Evolutionary conservation across 306 rosid genomes (phyloP).

Genomic region (Astragalus glycyphyllos): DNA sequence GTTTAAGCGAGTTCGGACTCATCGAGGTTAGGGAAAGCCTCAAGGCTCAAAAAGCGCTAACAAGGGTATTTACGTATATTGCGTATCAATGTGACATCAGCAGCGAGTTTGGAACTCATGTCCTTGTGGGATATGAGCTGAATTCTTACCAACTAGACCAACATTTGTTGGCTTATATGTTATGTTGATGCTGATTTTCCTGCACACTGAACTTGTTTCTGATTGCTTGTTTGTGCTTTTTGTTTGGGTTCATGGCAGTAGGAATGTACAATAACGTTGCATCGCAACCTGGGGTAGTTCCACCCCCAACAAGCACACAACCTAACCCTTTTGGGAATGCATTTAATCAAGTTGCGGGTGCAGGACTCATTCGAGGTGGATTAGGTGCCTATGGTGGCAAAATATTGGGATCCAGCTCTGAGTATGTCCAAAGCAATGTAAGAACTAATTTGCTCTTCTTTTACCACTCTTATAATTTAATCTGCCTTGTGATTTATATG

Average conservation of each 20-base stretch:
- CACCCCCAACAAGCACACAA: constrained; percentile 58
- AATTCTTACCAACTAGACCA: too few species aligned
- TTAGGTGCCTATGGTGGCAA: constrained; percentile 96
- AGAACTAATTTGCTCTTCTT: constrained; percentile 58
- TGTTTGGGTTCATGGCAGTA: constrained; percentile 34
- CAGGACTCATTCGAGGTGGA: constrained; percentile 95
- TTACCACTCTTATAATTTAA: not conserved
- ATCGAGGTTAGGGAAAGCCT: too few species aligned
- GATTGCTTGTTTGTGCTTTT: not conserved
- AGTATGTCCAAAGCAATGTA: constrained; percentile 99
- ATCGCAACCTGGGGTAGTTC: constrained; percentile 63
- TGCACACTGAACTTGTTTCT: constrained; percentile 16
- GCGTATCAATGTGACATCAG: too few species aligned
- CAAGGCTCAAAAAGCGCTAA: too few species aligned
- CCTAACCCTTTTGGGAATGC: constrained; percentile 91
- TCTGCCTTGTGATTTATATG: constrained; percentile 1
- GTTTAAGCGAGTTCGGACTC: too few species aligned
- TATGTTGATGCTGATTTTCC: constrained; percentile 27
- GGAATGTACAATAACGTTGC: constrained; percentile 78
- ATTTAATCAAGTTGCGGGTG: constrained; percentile 81
- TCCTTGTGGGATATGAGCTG: too few species aligned
- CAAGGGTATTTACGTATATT: too few species aligned
- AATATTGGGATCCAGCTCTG: constrained; percentile 91
- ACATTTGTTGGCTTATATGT: not conserved
- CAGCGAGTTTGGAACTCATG: too few species aligned